Base-by-base conservation (phyloP, 2,329 filamentous ascomycete genomes). In the Colletotrichum tabaci region DNA sequence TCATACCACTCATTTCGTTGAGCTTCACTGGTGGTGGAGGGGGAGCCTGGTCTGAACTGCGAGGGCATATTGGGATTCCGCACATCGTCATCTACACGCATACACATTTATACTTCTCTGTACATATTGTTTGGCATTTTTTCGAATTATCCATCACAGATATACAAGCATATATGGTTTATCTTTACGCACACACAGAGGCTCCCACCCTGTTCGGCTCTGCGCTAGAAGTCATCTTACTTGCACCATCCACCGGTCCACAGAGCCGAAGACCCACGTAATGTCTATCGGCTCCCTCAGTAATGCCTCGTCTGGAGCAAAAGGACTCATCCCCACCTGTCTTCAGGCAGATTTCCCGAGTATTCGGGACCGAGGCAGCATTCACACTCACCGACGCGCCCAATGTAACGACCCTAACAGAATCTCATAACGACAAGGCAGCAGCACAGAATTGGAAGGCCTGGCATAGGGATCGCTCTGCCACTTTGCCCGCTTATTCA, bases 331-430 rank as follows among this genome's bases (percentile, higher is more conserved):
- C 23, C 23, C 26, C 23, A 18, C 44, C 35, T 18, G 26, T 42
- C 46, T 64, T 6, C 23, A 65, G 50, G 66, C 66, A 68, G 44
- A 16, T 21, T 52, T 62, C 46, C 68, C 57, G 56, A 60, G 57
- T 71, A 42, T 16, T 71, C 68, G 57, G 64, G 64, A 68, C 58
- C 57, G 63, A 67, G 50, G 64, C 65, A 42, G 52, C 67, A 46
- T 56, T 66, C 56, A 40, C 50, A 38, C 49, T 67, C 67, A 44
- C 63, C 56, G 55, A 67, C 56, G 61, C 49, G 63, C 42, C 47
- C 46, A 67, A 71, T 71, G 63, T 71, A 46, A 67, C 63, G n/a
- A 13, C n/a, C 38, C 61, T 15, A 53, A 53, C 30, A 40, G 55
- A 56, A 30, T 61, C 49, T 71, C 56, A 61, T 50, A 56, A 71